Percentiles rank a stretch among this genome's conserved stretches.
Evolutionary conservation across 2,329 filamentous ascomycete species (phyloP).

Genomic region (Colletotrichum truncatum): DNA sequence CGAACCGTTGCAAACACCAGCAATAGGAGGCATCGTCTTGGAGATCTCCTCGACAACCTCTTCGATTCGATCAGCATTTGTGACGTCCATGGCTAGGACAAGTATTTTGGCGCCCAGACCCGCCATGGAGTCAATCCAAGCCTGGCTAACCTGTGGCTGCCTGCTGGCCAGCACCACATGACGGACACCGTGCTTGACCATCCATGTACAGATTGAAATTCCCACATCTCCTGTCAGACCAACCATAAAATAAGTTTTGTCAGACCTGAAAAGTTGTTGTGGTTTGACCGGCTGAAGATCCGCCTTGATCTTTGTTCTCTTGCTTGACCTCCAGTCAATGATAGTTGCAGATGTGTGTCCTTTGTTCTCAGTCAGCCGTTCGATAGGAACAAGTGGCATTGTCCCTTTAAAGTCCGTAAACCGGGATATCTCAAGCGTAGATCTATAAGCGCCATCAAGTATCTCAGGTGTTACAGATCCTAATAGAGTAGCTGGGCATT

Average conservation of each 20-base stretch:
- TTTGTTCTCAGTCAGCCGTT: background rate
- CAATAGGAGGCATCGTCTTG: conserved; percentile 42
- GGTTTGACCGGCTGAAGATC: background rate
- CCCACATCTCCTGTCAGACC: conserved; percentile 43
- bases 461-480: background rate
- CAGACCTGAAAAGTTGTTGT: conserved; percentile 24
- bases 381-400: background rate
- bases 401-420: background rate
- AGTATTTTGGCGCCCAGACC: conserved; percentile 15
- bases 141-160: conserved; percentile 38
- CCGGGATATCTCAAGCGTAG: background rate
- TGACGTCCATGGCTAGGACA: conserved; percentile 34
- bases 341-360: background rate
- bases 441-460: background rate
- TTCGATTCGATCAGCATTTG: background rate
- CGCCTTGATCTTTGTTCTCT: background rate
- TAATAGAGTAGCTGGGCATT: background rate
- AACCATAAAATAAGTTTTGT: conserved; percentile 42
- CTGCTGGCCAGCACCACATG: conserved; percentile 46
- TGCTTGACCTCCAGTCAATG: background rate
- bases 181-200: conserved; percentile 43
- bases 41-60: conserved; percentile 32
- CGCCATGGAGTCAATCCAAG: conserved; percentile 28
- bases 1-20: conserved; percentile 47
- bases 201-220: conserved; percentile 45